Evolutionary conservation across 164 flowering plant genomes (phyloP).

Genomic region (Magnolia sinica): DNA sequence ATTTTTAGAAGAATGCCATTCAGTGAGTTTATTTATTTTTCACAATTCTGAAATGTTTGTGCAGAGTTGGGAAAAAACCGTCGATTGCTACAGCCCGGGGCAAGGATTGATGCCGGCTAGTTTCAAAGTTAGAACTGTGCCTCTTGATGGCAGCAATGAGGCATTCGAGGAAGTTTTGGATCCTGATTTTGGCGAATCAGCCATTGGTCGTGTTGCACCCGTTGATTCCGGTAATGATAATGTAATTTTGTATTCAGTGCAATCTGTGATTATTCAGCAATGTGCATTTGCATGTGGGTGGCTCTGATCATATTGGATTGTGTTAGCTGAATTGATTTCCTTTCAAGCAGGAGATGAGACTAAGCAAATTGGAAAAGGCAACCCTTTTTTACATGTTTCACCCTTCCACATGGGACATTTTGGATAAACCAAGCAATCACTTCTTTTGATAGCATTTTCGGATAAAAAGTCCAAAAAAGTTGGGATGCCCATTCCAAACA

Average conservation of each 20-base stretch:
- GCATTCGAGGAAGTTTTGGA: constrained; percentile 74
- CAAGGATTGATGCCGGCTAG: constrained; percentile 98
- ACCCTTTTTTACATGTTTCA: no score
- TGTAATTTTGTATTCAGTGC: background rate
- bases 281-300: no score
- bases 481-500: no score
- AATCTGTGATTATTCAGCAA: background rate
- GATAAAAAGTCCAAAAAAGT: no score
- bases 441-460: no score
- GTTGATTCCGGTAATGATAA: constrained; percentile 76
- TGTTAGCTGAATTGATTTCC: no score
- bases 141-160: constrained; percentile 60
- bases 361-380: no score
- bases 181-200: constrained; percentile 97
- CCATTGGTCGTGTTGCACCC: constrained; percentile 97
- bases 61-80: constrained; percentile 97
- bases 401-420: no score
- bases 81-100: constrained; percentile 92
- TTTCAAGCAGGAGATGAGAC: no score
- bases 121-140: constrained; percentile 76
- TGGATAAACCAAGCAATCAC: no score
- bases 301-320: no score
- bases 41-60: background rate
- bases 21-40: background rate
- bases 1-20: background rate